Conservation (phyloP, 2,329 filamentous ascomycete species). For the Fusarium sp. region DNA sequence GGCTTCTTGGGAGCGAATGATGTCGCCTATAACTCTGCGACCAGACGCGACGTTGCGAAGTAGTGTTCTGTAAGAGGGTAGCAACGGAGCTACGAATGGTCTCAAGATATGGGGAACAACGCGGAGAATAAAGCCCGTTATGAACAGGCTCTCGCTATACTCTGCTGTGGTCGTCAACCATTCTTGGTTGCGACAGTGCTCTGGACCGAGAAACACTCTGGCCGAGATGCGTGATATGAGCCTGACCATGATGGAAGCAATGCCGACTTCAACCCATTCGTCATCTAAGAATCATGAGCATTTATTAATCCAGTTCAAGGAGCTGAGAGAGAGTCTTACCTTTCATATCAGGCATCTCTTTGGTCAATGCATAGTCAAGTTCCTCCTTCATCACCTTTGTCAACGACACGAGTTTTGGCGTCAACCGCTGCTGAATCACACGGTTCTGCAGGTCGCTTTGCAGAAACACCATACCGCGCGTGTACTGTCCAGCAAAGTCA, state of each 20-base stretch:
- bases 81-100: neutral
- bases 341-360: neutral
- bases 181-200: neutral
- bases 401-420: neutral
- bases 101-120: neutral
- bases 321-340: rapidly evolving
- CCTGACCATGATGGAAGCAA: neutral
- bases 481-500: neutral
- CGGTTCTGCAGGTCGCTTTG: neutral
- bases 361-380: neutral
- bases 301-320: rapidly evolving
- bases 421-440: neutral
- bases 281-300: neutral
- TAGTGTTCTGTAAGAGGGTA: neutral
- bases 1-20: neutral
- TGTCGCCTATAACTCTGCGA: neutral
- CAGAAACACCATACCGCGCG: neutral
- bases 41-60: neutral
- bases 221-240: neutral
- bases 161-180: neutral
- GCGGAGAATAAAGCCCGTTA: neutral
- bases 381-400: neutral
- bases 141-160: neutral
- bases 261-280: neutral
- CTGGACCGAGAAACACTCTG: neutral